Conservation (phyloP, 768 basidiomycete species). For the Collybia sordida region DNA sequence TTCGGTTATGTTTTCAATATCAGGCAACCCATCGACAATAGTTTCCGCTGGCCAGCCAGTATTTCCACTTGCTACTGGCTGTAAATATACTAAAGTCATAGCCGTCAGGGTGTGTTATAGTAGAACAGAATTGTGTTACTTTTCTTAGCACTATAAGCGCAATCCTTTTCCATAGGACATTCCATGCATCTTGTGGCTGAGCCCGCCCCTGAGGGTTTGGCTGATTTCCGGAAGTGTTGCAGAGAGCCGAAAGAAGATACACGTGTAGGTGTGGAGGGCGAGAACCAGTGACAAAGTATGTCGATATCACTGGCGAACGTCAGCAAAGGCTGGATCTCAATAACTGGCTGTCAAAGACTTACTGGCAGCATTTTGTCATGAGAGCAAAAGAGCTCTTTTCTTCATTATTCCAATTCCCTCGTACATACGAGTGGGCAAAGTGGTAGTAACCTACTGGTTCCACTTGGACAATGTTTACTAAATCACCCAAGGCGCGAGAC, state of each 20-base stretch:
- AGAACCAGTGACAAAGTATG: conserved; percentile 75
- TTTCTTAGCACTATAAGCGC: conserved; percentile 87
- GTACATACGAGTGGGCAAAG: conserved; percentile 88
- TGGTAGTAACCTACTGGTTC: conserved; percentile 88
- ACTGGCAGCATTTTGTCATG: conserved; percentile 93
- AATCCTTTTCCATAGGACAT: conserved; percentile 69
- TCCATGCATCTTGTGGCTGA: conserved; percentile 72
- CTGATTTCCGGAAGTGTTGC: conserved; percentile 73
- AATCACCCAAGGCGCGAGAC: conserved; percentile 69
- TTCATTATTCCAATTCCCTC: conserved; percentile 79
- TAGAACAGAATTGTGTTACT: conserved; percentile 39
- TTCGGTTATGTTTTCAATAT: conserved; percentile 80
- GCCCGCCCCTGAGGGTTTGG: conserved; percentile 71
- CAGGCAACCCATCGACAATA: conserved; percentile 79
- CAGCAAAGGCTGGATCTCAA: conserved; percentile 3
- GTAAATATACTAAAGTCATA: conserved; percentile 68
- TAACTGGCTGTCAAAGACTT: conserved; percentile 21
- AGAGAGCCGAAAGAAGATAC: conserved; percentile 89
- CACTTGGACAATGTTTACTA: conserved; percentile 81
- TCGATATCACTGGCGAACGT: conserved; percentile 70
- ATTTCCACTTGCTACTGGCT: conserved; percentile 58
- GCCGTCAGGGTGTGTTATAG: conserved; percentile 3
- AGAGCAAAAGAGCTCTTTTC: conserved; percentile 73
- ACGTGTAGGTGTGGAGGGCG: conserved; percentile 59
- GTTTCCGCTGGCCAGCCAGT: conserved; percentile 65